These are phyloP conservation scores for Kodamaea sagamina DNA, from an alignment of 805 yeast genomes.

Conservation along the genomic window DNA sequence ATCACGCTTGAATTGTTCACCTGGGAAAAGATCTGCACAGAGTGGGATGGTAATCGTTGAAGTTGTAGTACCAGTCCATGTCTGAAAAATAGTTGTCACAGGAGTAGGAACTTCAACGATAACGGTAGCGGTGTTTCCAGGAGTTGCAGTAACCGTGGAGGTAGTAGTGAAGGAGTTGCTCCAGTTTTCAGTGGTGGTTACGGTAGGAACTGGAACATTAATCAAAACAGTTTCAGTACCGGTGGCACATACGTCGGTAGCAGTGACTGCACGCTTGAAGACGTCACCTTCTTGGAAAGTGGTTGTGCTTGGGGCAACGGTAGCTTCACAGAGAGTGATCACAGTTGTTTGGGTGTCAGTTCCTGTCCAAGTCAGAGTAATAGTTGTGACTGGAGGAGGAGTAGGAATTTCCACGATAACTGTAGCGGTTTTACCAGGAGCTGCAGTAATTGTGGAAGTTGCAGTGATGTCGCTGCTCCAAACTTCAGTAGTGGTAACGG, in stretches of 20 bases:
- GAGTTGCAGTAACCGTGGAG: neutral
- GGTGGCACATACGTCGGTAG: constrained; percentile 11
- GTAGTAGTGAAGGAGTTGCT: constrained; percentile 8
- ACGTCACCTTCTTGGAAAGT: too few relatives aligned
- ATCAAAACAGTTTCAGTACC: constrained; percentile 16
- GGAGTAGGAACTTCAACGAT: constrained; percentile 16
- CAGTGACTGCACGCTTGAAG: too few relatives aligned
- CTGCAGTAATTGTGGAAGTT: neutral
- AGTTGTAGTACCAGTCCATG: constrained; percentile 18
- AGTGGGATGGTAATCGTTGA: too few relatives aligned
- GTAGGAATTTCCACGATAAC: constrained; percentile 11
- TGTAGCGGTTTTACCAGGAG: constrained; percentile 6
- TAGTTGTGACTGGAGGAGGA: constrained; percentile 7
- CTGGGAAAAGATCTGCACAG: too few relatives aligned
- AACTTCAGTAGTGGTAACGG: constrained; percentile 13
- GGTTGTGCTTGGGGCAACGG: too few relatives aligned
- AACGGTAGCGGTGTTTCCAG: constrained; percentile 16
- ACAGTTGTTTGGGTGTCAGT: constrained; percentile 9
- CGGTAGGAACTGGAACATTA: constrained; percentile 13
- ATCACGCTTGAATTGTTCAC: constrained; percentile 14
- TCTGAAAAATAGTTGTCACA: constrained; percentile 11
- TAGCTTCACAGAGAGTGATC: too few relatives aligned
- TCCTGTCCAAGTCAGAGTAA: constrained; percentile 10
- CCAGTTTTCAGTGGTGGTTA: constrained; percentile 9
- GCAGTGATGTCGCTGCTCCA: constrained; percentile 11